Evolutionary conservation across 768 basidiomycete genomes (phyloP).

Genomic region (Rhizopogon vinicolor): DNA sequence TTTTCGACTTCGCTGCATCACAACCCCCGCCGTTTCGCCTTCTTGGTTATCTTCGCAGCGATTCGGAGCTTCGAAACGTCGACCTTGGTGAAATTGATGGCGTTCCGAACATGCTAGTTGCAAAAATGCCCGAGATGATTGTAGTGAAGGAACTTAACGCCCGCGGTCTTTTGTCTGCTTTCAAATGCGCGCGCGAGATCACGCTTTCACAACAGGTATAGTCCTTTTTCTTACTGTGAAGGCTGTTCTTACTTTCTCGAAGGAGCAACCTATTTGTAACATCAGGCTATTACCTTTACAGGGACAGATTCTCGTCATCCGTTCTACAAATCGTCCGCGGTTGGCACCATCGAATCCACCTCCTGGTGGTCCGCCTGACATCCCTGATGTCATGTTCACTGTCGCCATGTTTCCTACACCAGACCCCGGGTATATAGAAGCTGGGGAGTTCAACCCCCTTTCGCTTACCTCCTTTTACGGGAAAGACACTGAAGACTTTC

Average conservation of each 20-base stretch:
- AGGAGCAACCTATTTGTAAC: conserved; percentile 49
- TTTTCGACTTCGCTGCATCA: conserved; percentile 28
- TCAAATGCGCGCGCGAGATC: conserved; percentile 34
- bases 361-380: conserved; percentile 10
- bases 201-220: conserved; percentile 16
- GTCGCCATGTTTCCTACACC: conserved; percentile 26
- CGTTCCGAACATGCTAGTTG: conserved; percentile 36
- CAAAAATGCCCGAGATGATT: conserved; percentile 37
- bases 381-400: conserved; percentile 23
- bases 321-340: conserved; percentile 28
- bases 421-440: conserved; percentile 25
- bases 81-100: conserved; percentile 41
- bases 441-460: conserved; percentile 18
- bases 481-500: conserved; percentile 29
- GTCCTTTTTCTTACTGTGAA: conserved; percentile 8
- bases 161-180: conserved; percentile 29
- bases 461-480: conserved; percentile 26
- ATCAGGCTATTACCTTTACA: conserved; percentile 50
- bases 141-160: conserved; percentile 37
- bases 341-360: background rate
- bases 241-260: conserved; percentile 2
- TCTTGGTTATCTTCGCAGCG: conserved; percentile 33
- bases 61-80: conserved; percentile 31
- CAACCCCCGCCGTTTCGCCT: conserved; percentile 38
- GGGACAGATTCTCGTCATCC: conserved; percentile 46